phyloP scores from a whole-genome alignment of 192 early-diverging fungal genomes.

The Nowakowskiella sp. region DNA sequence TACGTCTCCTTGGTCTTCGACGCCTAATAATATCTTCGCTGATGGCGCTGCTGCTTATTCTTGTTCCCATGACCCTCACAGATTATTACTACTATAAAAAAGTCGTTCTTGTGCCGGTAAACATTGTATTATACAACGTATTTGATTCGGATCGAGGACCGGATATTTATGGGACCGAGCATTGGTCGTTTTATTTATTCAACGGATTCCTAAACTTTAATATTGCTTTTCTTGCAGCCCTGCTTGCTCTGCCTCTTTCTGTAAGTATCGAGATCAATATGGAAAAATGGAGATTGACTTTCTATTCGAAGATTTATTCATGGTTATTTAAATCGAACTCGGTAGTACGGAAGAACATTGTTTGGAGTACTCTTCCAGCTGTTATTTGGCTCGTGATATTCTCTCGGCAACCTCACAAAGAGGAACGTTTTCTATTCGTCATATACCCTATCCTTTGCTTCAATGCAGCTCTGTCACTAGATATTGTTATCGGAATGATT shows the following conservation, averaged over 20 bases:
- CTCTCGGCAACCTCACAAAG: slow-evolving; percentile 89
- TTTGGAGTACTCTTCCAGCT: neutral
- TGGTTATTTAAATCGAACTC: too few species aligned
- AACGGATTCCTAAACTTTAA: slow-evolving; percentile 92
- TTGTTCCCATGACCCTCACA: slow-evolving; percentile 56
- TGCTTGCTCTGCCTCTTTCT: slow-evolving; percentile 53
- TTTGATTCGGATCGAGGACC: slow-evolving; percentile 50
- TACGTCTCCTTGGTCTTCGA: slow-evolving; percentile 1
- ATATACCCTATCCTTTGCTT: slow-evolving; percentile 82
- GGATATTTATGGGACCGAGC: slow-evolving; percentile 80
- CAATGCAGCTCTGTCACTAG: slow-evolving; percentile 61
- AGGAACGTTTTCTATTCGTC: slow-evolving; percentile 90
- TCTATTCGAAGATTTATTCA: too few species aligned
- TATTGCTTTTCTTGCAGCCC: slow-evolving; percentile 63
- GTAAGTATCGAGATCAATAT: slow-evolving; percentile 29
- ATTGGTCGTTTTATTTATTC: slow-evolving; percentile 83
- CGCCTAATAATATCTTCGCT: too few species aligned
- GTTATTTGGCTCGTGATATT: slow-evolving; percentile 66
- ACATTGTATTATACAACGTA: slow-evolving; percentile 90
- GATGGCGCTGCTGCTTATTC: slow-evolving; percentile 3
- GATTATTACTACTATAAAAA: slow-evolving; percentile 74
- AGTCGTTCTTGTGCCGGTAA: slow-evolving; percentile 64
- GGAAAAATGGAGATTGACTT: too few species aligned
- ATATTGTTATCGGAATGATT: slow-evolving; percentile 38
- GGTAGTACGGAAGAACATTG: slow-evolving; percentile 5